These are phyloP conservation scores for Lathyrus sativus DNA, from an alignment of 306 rosid genomes.

Conservation along the genomic window DNA sequence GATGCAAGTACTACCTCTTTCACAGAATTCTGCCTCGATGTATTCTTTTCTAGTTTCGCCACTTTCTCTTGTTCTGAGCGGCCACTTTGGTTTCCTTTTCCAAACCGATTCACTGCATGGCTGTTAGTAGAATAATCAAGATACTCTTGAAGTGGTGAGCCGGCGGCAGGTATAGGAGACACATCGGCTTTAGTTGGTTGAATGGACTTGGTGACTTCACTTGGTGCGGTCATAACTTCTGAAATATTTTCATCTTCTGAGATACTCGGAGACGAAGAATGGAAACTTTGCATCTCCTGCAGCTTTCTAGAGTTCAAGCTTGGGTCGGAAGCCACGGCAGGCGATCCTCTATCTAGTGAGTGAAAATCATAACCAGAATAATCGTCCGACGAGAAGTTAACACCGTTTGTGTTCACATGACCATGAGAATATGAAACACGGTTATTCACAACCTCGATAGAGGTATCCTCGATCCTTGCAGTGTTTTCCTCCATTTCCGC, in stretches of 20 bases:
- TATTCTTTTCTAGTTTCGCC: constrained; percentile 60
- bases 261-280: constrained; percentile 69
- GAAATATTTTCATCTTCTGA: constrained; percentile 80
- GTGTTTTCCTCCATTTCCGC: constrained; percentile 46
- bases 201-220: constrained; percentile 49
- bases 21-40: constrained; percentile 72
- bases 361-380: constrained; percentile 88
- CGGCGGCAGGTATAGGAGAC: constrained; percentile 68
- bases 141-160: constrained; percentile 76
- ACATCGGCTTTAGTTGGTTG: constrained; percentile 47
- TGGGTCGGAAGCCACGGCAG: constrained; percentile 43
- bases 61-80: constrained; percentile 77
- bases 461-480: constrained; percentile 39
- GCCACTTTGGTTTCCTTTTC: constrained; percentile 74
- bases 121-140: constrained; percentile 65
- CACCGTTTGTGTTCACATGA: constrained; percentile 48
- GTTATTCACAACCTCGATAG: constrained; percentile 45
- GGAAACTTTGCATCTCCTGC: constrained; percentile 70
- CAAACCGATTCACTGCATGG: constrained; percentile 56
- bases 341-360: constrained; percentile 75
- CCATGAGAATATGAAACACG: constrained; percentile 44
- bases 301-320: constrained; percentile 57
- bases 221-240: constrained; percentile 49
- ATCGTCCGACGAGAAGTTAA: constrained; percentile 85
- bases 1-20: constrained; percentile 77